Evolutionary conservation across 148 eudicot species (phyloP).

Genomic region (Silene uniflora): DNA sequence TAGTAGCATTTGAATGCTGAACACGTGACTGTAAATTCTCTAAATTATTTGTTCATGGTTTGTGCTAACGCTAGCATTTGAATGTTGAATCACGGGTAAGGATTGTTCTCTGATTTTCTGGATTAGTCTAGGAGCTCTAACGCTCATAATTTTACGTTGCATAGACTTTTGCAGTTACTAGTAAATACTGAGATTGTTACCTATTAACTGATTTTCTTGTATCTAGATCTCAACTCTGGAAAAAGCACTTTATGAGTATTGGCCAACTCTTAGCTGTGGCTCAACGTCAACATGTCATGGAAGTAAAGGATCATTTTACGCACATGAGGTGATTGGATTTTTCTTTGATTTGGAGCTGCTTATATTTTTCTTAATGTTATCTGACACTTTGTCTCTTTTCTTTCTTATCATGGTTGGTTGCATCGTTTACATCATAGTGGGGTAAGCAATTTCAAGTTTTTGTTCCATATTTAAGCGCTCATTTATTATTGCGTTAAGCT

Average conservation of each 20-base stretch:
- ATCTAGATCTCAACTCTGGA: constrained; percentile 65
- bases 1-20: too few species aligned
- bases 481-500: neutral
- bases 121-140: neutral
- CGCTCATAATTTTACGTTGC: neutral
- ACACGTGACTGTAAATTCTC: too few species aligned
- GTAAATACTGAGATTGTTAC: neutral
- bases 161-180: neutral
- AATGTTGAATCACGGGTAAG: too few species aligned
- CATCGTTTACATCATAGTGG: constrained; percentile 54
- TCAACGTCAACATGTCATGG: constrained; percentile 66
- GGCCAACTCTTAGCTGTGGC: constrained; percentile 89
- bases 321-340: constrained; percentile 66
- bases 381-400: constrained; percentile 40
- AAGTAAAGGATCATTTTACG: constrained; percentile 80
- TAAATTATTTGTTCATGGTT: too few species aligned
- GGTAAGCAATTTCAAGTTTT: constrained; percentile 56
- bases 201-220: constrained; percentile 5
- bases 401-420: constrained; percentile 39
- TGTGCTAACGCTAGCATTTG: too few species aligned
- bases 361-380: constrained; percentile 15
- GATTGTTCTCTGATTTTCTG: neutral
- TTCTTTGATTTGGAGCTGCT: constrained; percentile 9
- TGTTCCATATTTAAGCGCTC: neutral
- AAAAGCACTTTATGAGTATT: constrained; percentile 53